Conservation (phyloP, 352 stramenopile genomes). For the Phytophthora brassicae region DNA sequence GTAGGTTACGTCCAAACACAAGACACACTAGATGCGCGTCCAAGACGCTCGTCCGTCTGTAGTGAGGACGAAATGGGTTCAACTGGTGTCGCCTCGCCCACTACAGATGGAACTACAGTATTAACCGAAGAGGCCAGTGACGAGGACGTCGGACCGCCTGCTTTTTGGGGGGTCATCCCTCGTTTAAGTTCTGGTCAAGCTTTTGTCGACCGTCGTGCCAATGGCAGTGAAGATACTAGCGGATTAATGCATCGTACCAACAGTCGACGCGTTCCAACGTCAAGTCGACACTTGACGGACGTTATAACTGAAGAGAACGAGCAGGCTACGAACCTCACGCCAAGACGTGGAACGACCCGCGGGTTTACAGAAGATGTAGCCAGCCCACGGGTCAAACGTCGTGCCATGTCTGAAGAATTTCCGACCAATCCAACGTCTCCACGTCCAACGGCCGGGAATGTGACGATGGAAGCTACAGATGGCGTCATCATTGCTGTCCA, state of each 20-base stretch:
- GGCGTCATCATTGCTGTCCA: slow-evolving; percentile 97
- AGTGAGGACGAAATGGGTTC: slow-evolving; percentile 20
- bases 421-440: slow-evolving; percentile 46
- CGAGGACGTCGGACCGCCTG: slow-evolving; percentile 17
- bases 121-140: slow-evolving; percentile 13
- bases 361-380: slow-evolving; percentile 12
- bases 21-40: slow-evolving; percentile 67
- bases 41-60: slow-evolving; percentile 17
- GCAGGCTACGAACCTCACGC: background rate
- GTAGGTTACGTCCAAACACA: slow-evolving; percentile 69
- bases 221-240: slow-evolving; percentile 40
- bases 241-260: no score
- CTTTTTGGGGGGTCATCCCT: slow-evolving; percentile 65
- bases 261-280: no score
- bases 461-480: slow-evolving; percentile 93
- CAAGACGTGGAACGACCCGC: slow-evolving; percentile 2
- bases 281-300: slow-evolving; percentile 38
- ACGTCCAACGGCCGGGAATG: slow-evolving; percentile 33
- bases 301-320: slow-evolving; percentile 58
- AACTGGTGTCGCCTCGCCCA: background rate
- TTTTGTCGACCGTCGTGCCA: slow-evolving; percentile 77
- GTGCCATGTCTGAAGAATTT: slow-evolving; percentile 54
- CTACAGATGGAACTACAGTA: slow-evolving; percentile 2
- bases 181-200: slow-evolving; percentile 83
- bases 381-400: slow-evolving; percentile 45